Conservation (phyloP, 2,329 filamentous ascomycete genomes). For the Colletotrichum cereale region DNA sequence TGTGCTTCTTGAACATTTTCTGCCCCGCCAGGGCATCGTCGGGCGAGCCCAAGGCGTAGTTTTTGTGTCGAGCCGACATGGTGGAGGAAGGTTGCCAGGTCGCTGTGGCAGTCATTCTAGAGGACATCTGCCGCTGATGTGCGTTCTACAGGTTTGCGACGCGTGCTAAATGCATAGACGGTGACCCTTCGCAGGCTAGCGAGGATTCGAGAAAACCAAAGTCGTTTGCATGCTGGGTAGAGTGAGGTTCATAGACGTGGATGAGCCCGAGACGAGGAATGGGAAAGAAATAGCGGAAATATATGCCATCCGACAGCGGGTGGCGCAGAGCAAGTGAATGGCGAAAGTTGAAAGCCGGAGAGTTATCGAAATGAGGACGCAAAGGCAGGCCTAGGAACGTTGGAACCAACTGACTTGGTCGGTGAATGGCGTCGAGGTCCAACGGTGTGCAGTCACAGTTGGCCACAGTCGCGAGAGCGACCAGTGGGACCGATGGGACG, state of each 20-base stretch:
- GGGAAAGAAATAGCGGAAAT: not conserved
- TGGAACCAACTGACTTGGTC: constrained; percentile 21
- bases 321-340: not conserved
- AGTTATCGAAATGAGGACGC: not conserved
- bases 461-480: constrained; percentile 13
- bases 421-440: constrained; percentile 29
- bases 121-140: not conserved
- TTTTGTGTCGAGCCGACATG: constrained; percentile 50
- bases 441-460: constrained; percentile 8
- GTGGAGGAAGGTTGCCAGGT: constrained; percentile 46
- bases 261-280: constrained; percentile 1
- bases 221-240: constrained; percentile 39
- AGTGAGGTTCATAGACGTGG: constrained; percentile 25
- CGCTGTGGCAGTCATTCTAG: constrained; percentile 44
- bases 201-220: constrained; percentile 21
- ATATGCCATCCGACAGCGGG: not conserved
- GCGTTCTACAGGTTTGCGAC: constrained; percentile 2
- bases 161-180: constrained; percentile 25
- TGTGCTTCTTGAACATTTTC: constrained; percentile 61
- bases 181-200: constrained; percentile 36
- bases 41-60: constrained; percentile 46
- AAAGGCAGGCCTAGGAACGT: constrained; percentile 38
- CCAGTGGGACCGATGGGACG: constrained; percentile 22
- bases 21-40: constrained; percentile 47
- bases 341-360: not conserved